Base-by-base conservation (phyloP, 371 early-diverging fungal genomes). In the Mucor mucedo region DNA sequence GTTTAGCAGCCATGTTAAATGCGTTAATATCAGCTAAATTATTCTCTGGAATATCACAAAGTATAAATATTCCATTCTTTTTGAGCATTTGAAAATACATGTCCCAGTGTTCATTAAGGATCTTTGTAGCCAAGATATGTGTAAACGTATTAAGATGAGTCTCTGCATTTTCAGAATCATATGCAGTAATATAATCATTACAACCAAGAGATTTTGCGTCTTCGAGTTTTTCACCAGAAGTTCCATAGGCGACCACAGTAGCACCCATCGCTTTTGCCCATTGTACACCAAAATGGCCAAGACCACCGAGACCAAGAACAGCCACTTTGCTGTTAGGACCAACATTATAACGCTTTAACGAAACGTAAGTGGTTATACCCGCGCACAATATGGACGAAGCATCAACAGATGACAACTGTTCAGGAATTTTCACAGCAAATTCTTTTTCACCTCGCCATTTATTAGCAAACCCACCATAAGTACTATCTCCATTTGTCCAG, bases 241-340 rank as follows among this genome's bases (percentile, higher is more conserved):
- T 77, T 47, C 90, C 90, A 63, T 90, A 78, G 16, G 90, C 93
- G 11, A 83, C 79, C 0, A 92, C 90, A 21, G 88, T 75, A 42
- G 89, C 84, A 40, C 91, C 91, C 63, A 80, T 67, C 1, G 73
- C 73, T 44, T 73, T 71, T 30, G 84, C 86, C 76, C 77, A 88
- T 68, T 89, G 86, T 0, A 65, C 68, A 35, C 78, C 91, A 68
- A 89, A 75, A 52, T 91, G 92, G 33, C 92, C 92, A 16, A 92
- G 77, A 49, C 92, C 92, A 60, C 92, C 92, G 50, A 91, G 82
- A 29, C 91, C 92, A 40, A 88, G 71, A 5, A 92, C 77, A 56
- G 87, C 91, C 53, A 92, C 87, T 38, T 68, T 75, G 63, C 72
- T 72, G 32, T 82, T 84, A 5, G 82, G 73, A 16, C 79, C 76